Evolutionary conservation across 1,139 yeast genomes (phyloP).

Genomic region (Protomyces lactucae-debilis): DNA sequence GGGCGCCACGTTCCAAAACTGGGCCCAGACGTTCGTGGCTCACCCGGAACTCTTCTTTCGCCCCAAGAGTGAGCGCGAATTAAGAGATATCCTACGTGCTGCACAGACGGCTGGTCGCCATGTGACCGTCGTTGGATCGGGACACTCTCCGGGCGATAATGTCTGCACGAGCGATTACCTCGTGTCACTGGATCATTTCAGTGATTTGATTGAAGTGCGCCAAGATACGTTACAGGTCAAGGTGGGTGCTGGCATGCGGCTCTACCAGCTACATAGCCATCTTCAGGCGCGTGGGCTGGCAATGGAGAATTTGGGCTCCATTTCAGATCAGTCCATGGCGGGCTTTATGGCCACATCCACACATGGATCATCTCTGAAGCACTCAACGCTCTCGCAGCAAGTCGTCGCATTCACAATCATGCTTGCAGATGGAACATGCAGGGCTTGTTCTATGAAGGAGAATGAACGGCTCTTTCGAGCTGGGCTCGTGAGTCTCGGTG

Average conservation of each 20-base stretch:
- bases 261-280: slow-evolving; percentile 68
- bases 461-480: slow-evolving; percentile 74
- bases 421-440: slow-evolving; percentile 64
- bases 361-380: slow-evolving; percentile 90
- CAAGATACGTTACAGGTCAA: slow-evolving; percentile 58
- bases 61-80: slow-evolving; percentile 26
- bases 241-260: slow-evolving; percentile 86
- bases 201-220: slow-evolving; percentile 48
- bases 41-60: slow-evolving; percentile 28
- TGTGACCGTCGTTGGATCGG: slow-evolving; percentile 83
- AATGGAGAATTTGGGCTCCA: slow-evolving; percentile 86
- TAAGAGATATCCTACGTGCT: slow-evolving; percentile 49
- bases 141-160: slow-evolving; percentile 90
- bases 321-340: slow-evolving; percentile 87
- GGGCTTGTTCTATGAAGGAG: slow-evolving; percentile 63
- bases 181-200: slow-evolving; percentile 74
- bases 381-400: slow-evolving; percentile 85
- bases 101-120: slow-evolving; percentile 63
- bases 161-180: slow-evolving; percentile 89
- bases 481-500: slow-evolving; percentile 81
- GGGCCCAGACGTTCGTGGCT: slow-evolving; percentile 26
- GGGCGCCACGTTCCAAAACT: slow-evolving; percentile 14
- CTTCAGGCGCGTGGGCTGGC: slow-evolving; percentile 65
- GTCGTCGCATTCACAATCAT: slow-evolving; percentile 70
- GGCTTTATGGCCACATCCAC: slow-evolving; percentile 96